Evolutionary conservation across 1,139 yeast species (phyloP), one percentile per base, ranked within the genome.

Genomic region (Candida gigantensis): DNA sequence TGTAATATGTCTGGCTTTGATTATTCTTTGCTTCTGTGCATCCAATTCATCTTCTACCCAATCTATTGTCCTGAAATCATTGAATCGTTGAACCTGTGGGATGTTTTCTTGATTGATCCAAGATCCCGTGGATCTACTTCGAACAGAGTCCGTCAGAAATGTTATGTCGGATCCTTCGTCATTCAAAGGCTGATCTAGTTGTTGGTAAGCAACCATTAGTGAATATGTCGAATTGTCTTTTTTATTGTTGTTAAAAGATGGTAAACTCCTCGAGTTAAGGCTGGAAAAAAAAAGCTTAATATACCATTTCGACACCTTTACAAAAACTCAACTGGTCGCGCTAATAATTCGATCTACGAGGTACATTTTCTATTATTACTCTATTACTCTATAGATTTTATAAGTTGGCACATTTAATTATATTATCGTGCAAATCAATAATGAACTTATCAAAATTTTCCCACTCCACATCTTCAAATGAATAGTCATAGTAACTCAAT

Each of bases 41-140:
- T 65, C 62, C 16, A 78, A 63, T 19, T 79, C 81, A 52, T 90
- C 97, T 36, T 81, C 81, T 10, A 87, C 78, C 95, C 96, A 88
- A 58, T 92, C 97, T 10, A 84, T 72, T 5, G 94, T 85, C 16
- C 66, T 62, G 53, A 84, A 86, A 32, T 77, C 78, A 37, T 76
- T 72, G 51, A 81, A 84, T 32, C 71, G 53, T 37, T 65, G 65
- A 16, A 68, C 73, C 34, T 65, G 62, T 14, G 54, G 52, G 8
- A 70, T 53, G 5, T 47, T 43, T 7, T 59, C 61, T 44, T 70
- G 77, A 41, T 62, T 49, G 27, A 59, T 46, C 76, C 76, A 71
- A 17, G 56, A 46, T 1, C 76, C 76, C 0, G 69, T 60, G 7
- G 27, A 34, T 16, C 28, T 30, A 16, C 35, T 33, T 23, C 45